Base-by-base conservation (phyloP, 2,329 filamentous ascomycete species). In the Alternaria brassicicola region DNA sequence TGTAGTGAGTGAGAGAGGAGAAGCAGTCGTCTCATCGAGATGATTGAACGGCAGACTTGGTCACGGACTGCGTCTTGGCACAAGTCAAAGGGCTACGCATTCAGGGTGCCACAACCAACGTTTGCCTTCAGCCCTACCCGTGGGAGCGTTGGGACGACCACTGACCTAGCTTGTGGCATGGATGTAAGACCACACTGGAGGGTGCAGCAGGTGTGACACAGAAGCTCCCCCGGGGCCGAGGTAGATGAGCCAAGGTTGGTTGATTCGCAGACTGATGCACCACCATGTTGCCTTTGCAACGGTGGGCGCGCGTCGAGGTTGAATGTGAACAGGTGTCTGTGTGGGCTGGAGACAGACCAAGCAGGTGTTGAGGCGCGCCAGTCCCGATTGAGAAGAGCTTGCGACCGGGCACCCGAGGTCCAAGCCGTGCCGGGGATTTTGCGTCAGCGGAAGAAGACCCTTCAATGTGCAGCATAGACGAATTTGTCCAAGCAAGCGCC, bases 281-380 rank as follows among this genome's bases (percentile, higher is more conserved):
- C 47, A 49, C 38, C 30, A 7, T n/a, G 33, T 49, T 35, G 21
- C 28, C 31, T 3, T 36, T 8, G 47, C 33, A 23, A 35, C 28
- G 33, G 33, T 49, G 21, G n/a, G 47, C 23, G 23, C 31, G 31
- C 36, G 21, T 46, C 30, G 25, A 36, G 17, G 35, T 23, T 60
- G 59, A 62, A 62, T 61, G 59, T 36, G 35, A 30, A 57, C 26
- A 45, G 57, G 46, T 43, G 52, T 52, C 54, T 62, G 59, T 61
- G 53, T 66, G 66, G 65, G 7, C 28, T 57, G 55, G 45, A 52
- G 25, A 42, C 42, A 42, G 28, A 59, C 62, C 50, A 56, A 60
- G 57, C 55, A 57, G 69, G 62, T 70, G 65, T 69, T 70, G 67
- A 66, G 65, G 38, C 19, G 61, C 52, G 38, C 43, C 55, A 57